These are phyloP conservation scores for Cyanidium caldarium DNA, from an alignment of 23 red algal species.

Conservation along the genomic window DNA sequence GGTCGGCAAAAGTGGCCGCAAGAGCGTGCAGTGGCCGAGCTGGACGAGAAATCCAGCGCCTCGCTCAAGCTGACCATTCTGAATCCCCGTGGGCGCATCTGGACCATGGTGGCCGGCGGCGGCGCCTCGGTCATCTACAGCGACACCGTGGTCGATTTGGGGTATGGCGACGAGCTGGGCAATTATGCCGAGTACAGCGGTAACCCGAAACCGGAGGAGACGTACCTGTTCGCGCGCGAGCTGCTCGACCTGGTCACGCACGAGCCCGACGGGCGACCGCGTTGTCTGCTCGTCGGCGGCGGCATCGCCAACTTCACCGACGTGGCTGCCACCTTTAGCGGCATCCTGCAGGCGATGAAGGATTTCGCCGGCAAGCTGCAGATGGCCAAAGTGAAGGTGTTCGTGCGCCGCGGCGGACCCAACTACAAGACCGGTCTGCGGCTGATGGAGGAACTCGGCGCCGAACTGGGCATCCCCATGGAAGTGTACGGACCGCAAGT, in stretches of 20 bases:
- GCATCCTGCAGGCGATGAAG: slow-evolving; percentile 87
- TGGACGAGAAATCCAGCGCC: slow-evolving; percentile 91
- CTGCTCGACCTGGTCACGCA: slow-evolving; percentile 62
- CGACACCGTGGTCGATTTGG: slow-evolving; percentile 91
- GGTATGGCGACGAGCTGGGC: slow-evolving; percentile 80
- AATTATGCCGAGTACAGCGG: slow-evolving; percentile 99
- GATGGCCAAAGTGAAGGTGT: slow-evolving; percentile 66
- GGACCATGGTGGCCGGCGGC: slow-evolving; percentile 98
- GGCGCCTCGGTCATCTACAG: slow-evolving; percentile 96
- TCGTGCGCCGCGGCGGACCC: slow-evolving; percentile 89
- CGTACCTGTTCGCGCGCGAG: slow-evolving; percentile 87
- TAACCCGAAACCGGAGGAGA: slow-evolving; percentile 97
- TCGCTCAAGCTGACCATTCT: slow-evolving; percentile 85
- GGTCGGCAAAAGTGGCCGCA: slow-evolving; percentile 53
- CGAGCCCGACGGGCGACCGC: slow-evolving; percentile 52
- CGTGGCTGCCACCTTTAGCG: slow-evolving; percentile 88
- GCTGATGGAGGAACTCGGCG: slow-evolving; percentile 82
- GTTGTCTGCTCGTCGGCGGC: slow-evolving; percentile 58
- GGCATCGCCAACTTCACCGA: slow-evolving; percentile 99
- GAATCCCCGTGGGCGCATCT: slow-evolving; percentile 69
- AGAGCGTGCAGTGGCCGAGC: slow-evolving; percentile 38
- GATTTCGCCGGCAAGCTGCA: slow-evolving; percentile 93
- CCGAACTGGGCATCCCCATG: slow-evolving; percentile 76
- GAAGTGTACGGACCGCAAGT: slow-evolving; percentile 87
- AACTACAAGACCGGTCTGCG: slow-evolving; percentile 92